These are phyloP conservation scores for Penstemon davidsonii DNA, from an alignment of 257 asterid species.

Conservation along the genomic window DNA sequence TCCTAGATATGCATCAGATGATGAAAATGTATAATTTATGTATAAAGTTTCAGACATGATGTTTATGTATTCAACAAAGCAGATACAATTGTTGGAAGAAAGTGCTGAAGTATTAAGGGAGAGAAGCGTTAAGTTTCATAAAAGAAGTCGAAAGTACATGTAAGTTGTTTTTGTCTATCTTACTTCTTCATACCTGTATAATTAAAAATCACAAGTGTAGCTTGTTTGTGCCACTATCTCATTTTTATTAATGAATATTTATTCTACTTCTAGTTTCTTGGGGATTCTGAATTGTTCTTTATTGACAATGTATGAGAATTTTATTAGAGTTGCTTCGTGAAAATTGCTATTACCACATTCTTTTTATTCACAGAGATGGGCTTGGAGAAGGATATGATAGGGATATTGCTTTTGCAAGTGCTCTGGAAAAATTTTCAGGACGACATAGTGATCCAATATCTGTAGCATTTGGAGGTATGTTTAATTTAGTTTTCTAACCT, in stretches of 20 bases:
- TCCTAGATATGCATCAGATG: conserved; percentile 4
- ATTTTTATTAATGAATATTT: not conserved
- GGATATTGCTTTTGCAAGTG: conserved; percentile 85
- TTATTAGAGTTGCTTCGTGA: conserved; percentile 14
- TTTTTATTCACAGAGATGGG: conserved; percentile 70
- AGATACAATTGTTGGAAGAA: conserved; percentile 95
- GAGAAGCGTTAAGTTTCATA: conserved; percentile 79
- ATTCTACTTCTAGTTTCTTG: not conserved
- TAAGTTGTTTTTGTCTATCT: conserved; percentile 41
- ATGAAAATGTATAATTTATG: conserved; percentile 10
- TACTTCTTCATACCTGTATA: conserved; percentile 16
- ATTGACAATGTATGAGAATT: not conserved
- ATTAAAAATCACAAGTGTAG: conserved; percentile 14
- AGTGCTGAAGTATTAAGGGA: conserved; percentile 77
- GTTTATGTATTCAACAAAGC: conserved; percentile 37
- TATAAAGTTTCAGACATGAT: conserved; percentile 26
- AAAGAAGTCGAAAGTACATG: conserved; percentile 94
- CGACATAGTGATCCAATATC: conserved; percentile 83
- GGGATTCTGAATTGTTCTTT: conserved; percentile 8
- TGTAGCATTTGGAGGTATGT: conserved; percentile 81
- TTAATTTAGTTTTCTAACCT: conserved; percentile 1
- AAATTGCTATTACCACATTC: not conserved
- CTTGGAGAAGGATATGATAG: conserved; percentile 92
- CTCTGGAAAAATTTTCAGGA: conserved; percentile 87
- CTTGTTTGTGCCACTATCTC: conserved; percentile 3